Evolutionary conservation across 257 asterid genomes (phyloP), one percentile per base, ranked within the genome.

Genomic region (Primulina tabacum): DNA sequence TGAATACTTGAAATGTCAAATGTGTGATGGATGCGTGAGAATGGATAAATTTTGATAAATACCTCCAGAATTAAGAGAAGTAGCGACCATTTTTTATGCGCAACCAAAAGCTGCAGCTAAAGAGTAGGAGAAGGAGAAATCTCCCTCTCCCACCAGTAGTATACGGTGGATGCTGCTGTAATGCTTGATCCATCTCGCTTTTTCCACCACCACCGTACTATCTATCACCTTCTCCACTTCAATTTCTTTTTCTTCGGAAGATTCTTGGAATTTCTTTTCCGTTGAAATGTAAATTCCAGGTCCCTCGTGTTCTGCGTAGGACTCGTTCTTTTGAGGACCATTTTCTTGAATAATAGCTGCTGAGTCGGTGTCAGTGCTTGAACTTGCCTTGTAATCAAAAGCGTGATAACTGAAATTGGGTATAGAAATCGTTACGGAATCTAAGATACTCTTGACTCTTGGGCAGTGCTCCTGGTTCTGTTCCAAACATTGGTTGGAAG

Each of bases 81-180:
- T 83, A 0, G 87, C 82, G 4, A 78, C 30, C 34, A 84, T 78
- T 55, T 84, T 82, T 5, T 72, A 5, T 1, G 87, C 87, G 18
- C 18, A 17, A 3, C 71, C 82, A 29, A 83, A 84, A 0, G 71
- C 69, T 1, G 0, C 14, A 2, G 89, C 84, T 5, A 85, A 75
- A 40, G 69, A 70, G 0, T 68, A 50, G 1, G 91, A 64, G 16
- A 86, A 86, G 7, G 89, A 81, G 77, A 86, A 86, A 67, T 86
- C 88, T 10, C 87, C 91, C 17, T 83, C 91, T 24, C 87, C 91
- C 10, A 82, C 87, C 8, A 85, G 65, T 43, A 85, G 34, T 53
- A 80, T 80, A 52, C 43, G 33, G 21, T 85, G 84, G 56, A 5
- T 9, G 64, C 73, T 80, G 47, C 80, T 73, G 68, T 84, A 84